Conservation (phyloP, 768 basidiomycete genomes). For the Leucocoprinus leucothites region DNA sequence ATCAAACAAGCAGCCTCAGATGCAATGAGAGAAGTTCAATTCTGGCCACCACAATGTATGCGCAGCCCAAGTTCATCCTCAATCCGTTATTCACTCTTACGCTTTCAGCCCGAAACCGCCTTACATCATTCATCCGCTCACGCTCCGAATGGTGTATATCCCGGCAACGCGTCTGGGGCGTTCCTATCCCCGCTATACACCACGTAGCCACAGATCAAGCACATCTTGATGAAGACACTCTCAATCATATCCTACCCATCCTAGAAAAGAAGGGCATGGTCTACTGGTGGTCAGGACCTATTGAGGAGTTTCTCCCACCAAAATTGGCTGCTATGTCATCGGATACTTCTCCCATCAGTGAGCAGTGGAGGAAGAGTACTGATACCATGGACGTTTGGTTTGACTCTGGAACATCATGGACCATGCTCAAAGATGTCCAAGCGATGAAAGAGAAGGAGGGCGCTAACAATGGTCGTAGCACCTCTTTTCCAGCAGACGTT, state of each 20-base stretch:
- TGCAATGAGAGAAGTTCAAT: constrained; percentile 67
- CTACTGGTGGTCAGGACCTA: constrained; percentile 92
- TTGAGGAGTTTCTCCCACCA: constrained; percentile 77
- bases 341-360: constrained; percentile 37
- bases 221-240: constrained; percentile 58
- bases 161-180: constrained; percentile 95
- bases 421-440: constrained; percentile 53
- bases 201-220: constrained; percentile 59
- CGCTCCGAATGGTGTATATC: constrained; percentile 99
- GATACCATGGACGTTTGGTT: constrained; percentile 99
- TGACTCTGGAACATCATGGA: constrained; percentile 95
- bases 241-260: constrained; percentile 76
- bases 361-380: constrained; percentile 71
- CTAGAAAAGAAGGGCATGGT: constrained; percentile 68
- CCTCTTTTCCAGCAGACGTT: constrained; percentile 63
- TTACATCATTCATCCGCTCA: constrained; percentile 80
- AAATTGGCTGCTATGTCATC: constrained; percentile 30
- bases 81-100: background rate
- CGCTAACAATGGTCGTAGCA: background rate
- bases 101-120: constrained; percentile 72
- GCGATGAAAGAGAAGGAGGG: constrained; percentile 25
- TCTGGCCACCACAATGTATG: constrained; percentile 74
- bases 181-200: constrained; percentile 89
- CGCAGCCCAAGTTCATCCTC: background rate
- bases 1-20: constrained; percentile 76